Percentiles rank a stretch among this genome's conserved stretches.
Evolutionary conservation across 2,329 filamentous ascomycete species (phyloP).

Genomic region (Stachybotrys chlorohalonatus): DNA sequence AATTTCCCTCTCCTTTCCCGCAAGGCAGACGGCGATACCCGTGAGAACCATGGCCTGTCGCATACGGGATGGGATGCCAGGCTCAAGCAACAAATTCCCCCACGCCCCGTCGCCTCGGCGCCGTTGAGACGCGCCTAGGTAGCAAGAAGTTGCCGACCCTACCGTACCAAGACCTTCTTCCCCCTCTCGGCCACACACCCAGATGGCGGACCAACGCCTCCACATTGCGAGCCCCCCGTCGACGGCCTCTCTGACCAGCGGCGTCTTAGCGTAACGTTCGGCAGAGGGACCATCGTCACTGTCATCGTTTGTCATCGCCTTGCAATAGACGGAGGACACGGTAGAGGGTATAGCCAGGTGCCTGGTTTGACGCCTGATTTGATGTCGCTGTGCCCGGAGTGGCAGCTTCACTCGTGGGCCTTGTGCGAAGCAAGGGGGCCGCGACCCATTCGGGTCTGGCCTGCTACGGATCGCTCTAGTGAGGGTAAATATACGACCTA

Average conservation of each 20-base stretch:
- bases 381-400: no score
- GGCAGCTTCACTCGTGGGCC: no score
- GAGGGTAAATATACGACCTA: background rate
- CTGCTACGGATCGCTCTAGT: background rate
- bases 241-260: background rate
- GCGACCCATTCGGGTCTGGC: background rate
- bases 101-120: background rate
- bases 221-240: background rate
- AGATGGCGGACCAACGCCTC: background rate
- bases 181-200: background rate
- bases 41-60: no score
- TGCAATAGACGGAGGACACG: no score
- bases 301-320: no score
- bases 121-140: background rate
- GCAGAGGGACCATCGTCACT: background rate
- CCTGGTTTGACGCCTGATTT: no score
- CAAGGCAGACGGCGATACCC: conserved; percentile 1
- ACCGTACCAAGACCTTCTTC: conserved; percentile 18
- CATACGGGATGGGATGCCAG: no score
- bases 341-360: no score
- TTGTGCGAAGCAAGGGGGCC: no score
- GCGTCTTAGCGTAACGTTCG: background rate
- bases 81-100: background rate
- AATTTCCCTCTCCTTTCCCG: background rate
- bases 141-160: conserved; percentile 12